Conservation (phyloP, 2,329 filamentous ascomycete genomes). For the Penicillium decumbens region DNA sequence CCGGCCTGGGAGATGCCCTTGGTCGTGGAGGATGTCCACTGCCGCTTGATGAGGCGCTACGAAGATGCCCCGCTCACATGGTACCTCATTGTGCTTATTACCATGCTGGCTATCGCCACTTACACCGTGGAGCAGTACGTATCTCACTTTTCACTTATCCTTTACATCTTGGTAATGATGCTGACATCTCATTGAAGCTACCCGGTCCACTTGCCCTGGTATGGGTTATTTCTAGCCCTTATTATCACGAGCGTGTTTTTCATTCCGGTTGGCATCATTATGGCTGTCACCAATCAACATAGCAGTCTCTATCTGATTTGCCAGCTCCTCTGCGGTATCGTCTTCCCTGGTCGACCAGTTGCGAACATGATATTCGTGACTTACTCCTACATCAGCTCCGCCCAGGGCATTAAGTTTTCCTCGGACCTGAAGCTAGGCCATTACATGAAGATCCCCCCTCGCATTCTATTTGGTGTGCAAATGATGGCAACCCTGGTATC, state of each 20-base stretch:
- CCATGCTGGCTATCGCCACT: constrained; percentile 73
- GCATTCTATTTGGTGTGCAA: constrained; percentile 56
- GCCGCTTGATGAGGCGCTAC: constrained; percentile 76
- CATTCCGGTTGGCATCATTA: constrained; percentile 86
- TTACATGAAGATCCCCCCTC: constrained; percentile 59
- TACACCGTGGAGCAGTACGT: constrained; percentile 79
- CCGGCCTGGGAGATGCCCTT: constrained; percentile 45
- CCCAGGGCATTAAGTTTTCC: constrained; percentile 84
- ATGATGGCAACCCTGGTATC: constrained; percentile 62
- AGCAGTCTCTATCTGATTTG: constrained; percentile 82
- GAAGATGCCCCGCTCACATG: constrained; percentile 75
- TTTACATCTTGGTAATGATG: neutral
- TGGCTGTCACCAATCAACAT: constrained; percentile 88
- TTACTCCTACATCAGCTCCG: constrained; percentile 83
- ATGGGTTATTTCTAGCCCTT: constrained; percentile 73
- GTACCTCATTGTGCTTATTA: constrained; percentile 71
- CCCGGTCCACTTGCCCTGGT: constrained; percentile 79
- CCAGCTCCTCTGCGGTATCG: constrained; percentile 73
- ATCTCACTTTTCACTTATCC: neutral
- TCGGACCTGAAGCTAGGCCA: constrained; percentile 74
- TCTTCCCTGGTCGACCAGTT: constrained; percentile 79
- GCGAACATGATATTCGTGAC: constrained; percentile 93
- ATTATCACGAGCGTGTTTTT: constrained; percentile 75
- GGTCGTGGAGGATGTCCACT: constrained; percentile 74
- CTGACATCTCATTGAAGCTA: constrained; percentile 50